phyloP scores from a whole-genome alignment of 495 filamentous ascomycete genomes.

The Glonium stellatum region DNA sequence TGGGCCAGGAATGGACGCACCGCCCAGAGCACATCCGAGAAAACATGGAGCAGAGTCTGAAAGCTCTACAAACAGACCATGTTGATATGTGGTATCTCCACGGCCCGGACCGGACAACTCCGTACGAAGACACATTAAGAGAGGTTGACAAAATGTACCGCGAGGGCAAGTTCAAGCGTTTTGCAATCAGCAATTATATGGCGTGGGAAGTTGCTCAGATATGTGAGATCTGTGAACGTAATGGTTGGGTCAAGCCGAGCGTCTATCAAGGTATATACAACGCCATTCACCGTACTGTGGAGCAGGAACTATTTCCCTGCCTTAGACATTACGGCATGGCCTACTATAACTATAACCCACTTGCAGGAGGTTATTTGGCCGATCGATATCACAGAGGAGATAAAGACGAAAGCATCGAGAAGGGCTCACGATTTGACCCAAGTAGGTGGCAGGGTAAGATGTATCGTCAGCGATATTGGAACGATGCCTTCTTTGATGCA shows the following conservation, averaged over 20 bases:
- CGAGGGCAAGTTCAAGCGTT: constrained; percentile 43
- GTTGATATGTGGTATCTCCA: constrained; percentile 51
- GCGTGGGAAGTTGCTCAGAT: constrained; percentile 48
- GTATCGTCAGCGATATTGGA: constrained; percentile 43
- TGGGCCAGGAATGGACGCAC: constrained; percentile 20
- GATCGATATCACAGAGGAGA: constrained; percentile 34
- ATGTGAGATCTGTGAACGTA: constrained; percentile 41
- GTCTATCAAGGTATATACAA: constrained; percentile 65
- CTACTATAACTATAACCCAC: constrained; percentile 46
- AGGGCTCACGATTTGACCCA: constrained; percentile 43
- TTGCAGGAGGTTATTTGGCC: constrained; percentile 49
- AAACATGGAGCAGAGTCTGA: constrained; percentile 38
- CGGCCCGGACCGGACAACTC: constrained; percentile 43
- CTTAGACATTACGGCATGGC: constrained; percentile 47
- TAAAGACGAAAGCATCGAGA: constrained; percentile 32
- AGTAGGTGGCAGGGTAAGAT: constrained; percentile 36
- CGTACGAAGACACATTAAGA: constrained; percentile 45
- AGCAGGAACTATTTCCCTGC: constrained; percentile 47
- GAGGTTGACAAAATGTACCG: constrained; percentile 44
- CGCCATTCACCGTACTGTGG: constrained; percentile 49
- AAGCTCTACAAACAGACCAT: constrained; percentile 42
- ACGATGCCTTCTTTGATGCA: constrained; percentile 43
- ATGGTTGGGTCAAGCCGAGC: constrained; percentile 53
- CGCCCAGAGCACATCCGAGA: constrained; percentile 32
- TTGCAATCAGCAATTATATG: constrained; percentile 48